Evolutionary conservation across 805 yeast genomes (phyloP), one percentile per base, ranked within the genome.

Genomic region (Wickerhamomyces chambardii): DNA sequence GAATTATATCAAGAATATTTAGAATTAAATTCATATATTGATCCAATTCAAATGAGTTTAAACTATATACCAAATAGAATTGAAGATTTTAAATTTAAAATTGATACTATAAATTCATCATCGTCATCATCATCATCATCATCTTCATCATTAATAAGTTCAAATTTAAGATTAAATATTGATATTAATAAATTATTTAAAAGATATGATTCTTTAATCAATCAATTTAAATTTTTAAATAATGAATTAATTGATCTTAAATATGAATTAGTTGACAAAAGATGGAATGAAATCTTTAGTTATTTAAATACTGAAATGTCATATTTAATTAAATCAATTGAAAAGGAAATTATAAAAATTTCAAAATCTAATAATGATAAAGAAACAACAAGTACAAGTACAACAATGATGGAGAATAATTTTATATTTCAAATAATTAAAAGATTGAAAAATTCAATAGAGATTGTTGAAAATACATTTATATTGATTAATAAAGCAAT

Each of bases 261-360:
- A 44, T 40, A 38, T 4, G 73, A 70, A 29, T 43, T 70, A 21
- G 61, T 79, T 4, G 78, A 75, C 39, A 50, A 58, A 21, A 64
- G 75, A 47, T 79, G 85, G 84, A 56, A 61, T 41, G 66, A 66
- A 17, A 58, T 77, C 3, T 75, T 78, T 41, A 56, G 56, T 19
- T 68, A 61, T 38, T 48, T 78, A 35, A 58, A 73, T 30, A 50
- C 58, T 3, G 74, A 74, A 40, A 48, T 68, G 4, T 46, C 51
- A 1, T 53, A 41, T 28, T 39, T 55, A 22, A 44, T 55, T 21
- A 39, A 43, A 9, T 55, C 50, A 31, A 36, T 53, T 4, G 57
- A 56, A 31, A 50, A 42, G 17, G 54, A 52, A 21, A 28, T 47
- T 15, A 21, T 31, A 11, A 51, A 51, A 35, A 36, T 58, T 21